Evolutionary conservation across 2,329 filamentous ascomycete species (phyloP).

Genomic region (Fusarium odoratissimum): DNA sequence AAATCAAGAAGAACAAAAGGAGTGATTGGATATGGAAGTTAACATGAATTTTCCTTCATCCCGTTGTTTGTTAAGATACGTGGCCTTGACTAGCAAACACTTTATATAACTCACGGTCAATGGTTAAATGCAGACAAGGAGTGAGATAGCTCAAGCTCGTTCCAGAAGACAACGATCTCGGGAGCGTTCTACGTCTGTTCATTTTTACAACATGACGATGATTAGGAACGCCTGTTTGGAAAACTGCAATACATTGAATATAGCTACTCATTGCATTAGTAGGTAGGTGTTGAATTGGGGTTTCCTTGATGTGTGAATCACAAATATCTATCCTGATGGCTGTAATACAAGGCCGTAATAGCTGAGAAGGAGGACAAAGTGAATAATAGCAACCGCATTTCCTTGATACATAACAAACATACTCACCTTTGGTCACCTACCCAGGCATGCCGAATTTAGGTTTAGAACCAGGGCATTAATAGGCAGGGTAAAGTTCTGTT

Average conservation of each 20-base stretch:
- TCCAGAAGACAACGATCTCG: neutral
- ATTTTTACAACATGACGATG: neutral
- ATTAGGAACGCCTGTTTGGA: neutral
- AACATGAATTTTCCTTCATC: neutral
- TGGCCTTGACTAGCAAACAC: neutral
- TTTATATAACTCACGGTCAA: neutral
- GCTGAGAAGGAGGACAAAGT: neutral
- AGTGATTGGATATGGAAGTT: neutral
- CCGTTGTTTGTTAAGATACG: neutral
- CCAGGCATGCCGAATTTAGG: neutral
- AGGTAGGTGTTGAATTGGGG: neutral
- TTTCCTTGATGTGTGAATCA: neutral
- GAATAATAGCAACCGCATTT: neutral
- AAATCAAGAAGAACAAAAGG: neutral
- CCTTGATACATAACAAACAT: neutral
- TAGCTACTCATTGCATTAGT: neutral
- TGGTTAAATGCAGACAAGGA: neutral
- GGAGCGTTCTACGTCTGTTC: neutral
- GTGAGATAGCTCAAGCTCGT: neutral
- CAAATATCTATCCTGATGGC: neutral
- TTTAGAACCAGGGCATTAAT: neutral
- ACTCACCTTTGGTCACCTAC: neutral
- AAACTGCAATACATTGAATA: neutral
- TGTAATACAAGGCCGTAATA: neutral
- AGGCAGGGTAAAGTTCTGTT: neutral